Percentiles rank a stretch among this genome's conserved stretches.
Evolutionary conservation across 495 filamentous ascomycete genomes (phyloP).

Genomic region (Aspergillus panamensis): DNA sequence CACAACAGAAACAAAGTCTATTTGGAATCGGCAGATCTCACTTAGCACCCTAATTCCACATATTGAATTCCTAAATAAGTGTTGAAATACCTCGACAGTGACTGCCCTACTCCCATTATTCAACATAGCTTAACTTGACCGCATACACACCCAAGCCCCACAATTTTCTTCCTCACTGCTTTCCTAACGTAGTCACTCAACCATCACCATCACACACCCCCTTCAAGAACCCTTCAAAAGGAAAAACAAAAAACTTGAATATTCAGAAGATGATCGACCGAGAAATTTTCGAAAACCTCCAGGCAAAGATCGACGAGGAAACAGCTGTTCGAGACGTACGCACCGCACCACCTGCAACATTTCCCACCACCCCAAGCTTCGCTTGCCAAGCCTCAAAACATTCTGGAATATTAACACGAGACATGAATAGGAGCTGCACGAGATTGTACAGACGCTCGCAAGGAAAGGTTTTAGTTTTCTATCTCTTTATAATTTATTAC

Average conservation of each 20-base stretch:
- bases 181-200: conserved; percentile 23
- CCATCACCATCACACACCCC: conserved; percentile 15
- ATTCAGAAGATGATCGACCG: conserved; percentile 60
- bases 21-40: no score
- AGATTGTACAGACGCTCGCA: conserved; percentile 75
- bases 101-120: no score
- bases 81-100: no score
- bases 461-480: conserved; percentile 53
- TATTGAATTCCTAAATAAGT: no score
- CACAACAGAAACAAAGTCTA: no score
- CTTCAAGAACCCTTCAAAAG: conserved; percentile 13
- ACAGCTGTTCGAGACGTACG: conserved; percentile 68
- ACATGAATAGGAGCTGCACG: conserved; percentile 61
- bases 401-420: conserved; percentile 17
- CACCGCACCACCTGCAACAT: conserved; percentile 11
- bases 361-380: conserved; percentile 18
- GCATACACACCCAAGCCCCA: conserved; percentile 21
- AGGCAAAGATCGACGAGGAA: conserved; percentile 88
- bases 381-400: conserved; percentile 4
- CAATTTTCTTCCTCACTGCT: conserved; percentile 16
- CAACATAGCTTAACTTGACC: no score
- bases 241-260: conserved; percentile 3
- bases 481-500: not conserved
- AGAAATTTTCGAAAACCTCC: conserved; percentile 81
- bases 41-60: no score